Percentiles rank a stretch among this genome's conserved stretches.
Evolutionary conservation across 2,329 filamentous ascomycete species (phyloP).

Genomic region (Periglandula ipomoeae): DNA sequence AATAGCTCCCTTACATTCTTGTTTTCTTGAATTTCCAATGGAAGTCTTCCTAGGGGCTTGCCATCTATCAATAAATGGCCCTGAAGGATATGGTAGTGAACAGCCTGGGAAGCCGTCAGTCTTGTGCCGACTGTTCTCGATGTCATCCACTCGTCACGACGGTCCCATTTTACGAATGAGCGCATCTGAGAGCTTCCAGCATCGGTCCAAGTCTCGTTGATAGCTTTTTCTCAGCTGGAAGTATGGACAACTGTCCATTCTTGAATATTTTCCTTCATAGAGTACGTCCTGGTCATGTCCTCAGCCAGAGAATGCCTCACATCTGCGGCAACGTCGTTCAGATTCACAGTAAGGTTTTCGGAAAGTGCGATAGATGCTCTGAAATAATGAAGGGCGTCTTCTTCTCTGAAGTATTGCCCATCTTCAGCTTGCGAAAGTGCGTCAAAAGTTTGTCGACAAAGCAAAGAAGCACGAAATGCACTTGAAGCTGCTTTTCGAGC

Average conservation of each 20-base stretch:
- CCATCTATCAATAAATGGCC: constrained; percentile 27
- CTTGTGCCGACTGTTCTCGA: background rate
- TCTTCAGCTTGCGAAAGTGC: constrained; percentile 1
- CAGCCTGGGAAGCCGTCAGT: constrained; percentile 10
- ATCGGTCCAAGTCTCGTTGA: constrained; percentile 2
- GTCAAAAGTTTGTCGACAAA: constrained; percentile 38
- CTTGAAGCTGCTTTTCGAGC: constrained; percentile 27
- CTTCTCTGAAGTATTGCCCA: background rate
- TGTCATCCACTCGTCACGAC: background rate
- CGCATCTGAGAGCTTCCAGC: background rate
- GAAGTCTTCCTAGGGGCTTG: constrained; percentile 35
- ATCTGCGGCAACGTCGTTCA: constrained; percentile 7
- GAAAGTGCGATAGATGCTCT: constrained; percentile 18
- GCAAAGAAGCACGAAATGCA: constrained; percentile 43
- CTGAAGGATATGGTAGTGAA: constrained; percentile 25
- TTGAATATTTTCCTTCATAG: constrained; percentile 2
- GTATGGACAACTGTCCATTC: background rate
- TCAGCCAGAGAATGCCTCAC: constrained; percentile 11
- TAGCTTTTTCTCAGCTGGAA: background rate
- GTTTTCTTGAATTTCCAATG: constrained; percentile 37
- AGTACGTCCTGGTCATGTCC: constrained; percentile 13
- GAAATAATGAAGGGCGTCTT: constrained; percentile 14
- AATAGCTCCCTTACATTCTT: constrained; percentile 40
- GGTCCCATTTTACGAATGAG: background rate
- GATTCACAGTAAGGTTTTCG: constrained; percentile 15